These are phyloP conservation scores for Tulasnella sp. DNA, from an alignment of 768 basidiomycete genomes.

Conservation along the genomic window DNA sequence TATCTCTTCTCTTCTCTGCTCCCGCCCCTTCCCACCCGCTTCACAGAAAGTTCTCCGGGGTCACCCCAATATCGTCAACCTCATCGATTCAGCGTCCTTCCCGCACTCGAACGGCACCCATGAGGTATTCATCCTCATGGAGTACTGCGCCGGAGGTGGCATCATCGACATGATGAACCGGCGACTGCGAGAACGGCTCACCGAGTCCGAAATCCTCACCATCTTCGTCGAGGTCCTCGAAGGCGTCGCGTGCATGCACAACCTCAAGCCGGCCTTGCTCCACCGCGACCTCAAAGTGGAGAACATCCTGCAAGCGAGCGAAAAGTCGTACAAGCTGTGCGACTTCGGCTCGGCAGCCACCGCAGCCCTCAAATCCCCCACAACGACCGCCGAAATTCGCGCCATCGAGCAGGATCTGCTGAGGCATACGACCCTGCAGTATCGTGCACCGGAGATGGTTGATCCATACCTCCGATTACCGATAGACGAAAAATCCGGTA, in stretches of 20 bases:
- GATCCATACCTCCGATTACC: constrained; percentile 82
- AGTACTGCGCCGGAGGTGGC: constrained; percentile 96
- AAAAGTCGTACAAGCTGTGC: constrained; percentile 89
- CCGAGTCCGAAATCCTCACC: constrained; percentile 94
- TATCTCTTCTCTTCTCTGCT: constrained; percentile 3
- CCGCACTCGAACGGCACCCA: constrained; percentile 79
- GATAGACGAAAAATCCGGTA: constrained; percentile 81
- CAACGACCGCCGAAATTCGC: constrained; percentile 80
- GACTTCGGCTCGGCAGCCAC: constrained; percentile 95
- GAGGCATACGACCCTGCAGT: constrained; percentile 94
- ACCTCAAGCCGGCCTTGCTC: constrained; percentile 82
- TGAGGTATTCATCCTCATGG: constrained; percentile 99
- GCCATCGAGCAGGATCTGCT: constrained; percentile 89
- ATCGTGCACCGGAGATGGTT: constrained; percentile 98
- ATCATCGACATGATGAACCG: constrained; percentile 99
- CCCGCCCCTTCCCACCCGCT: constrained; percentile 27
- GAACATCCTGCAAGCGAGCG: constrained; percentile 89
- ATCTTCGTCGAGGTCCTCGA: constrained; percentile 99
- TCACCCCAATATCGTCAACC: constrained; percentile 93
- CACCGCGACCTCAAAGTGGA: constrained; percentile 99
- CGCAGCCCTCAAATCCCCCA: constrained; percentile 69
- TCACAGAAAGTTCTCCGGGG: constrained; percentile 83
- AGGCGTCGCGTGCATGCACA: constrained; percentile 96
- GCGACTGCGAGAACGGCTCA: constrained; percentile 88
- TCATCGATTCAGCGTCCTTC: constrained; percentile 94